These are phyloP conservation scores for Sisymbrium irio DNA, from an alignment of 345 rosid species.

Conservation along the genomic window DNA sequence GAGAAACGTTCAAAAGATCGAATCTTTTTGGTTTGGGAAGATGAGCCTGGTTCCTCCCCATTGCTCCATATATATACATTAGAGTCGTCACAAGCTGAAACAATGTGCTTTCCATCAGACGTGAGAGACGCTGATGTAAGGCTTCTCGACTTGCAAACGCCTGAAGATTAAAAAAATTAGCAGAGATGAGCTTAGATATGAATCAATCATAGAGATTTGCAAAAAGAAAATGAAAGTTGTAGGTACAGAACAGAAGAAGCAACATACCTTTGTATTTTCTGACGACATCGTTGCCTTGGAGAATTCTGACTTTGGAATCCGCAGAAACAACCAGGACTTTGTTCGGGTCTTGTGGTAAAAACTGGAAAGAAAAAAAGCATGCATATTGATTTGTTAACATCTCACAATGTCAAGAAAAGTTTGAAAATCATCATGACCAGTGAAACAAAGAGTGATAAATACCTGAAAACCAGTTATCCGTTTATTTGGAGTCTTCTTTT, in stretches of 20 bases:
- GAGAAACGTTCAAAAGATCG: slow-evolving; percentile 72
- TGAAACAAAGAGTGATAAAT: not conserved
- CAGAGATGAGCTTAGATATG: slow-evolving; percentile 8
- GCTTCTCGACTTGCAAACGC: slow-evolving; percentile 51
- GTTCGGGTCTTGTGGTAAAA: slow-evolving; percentile 63
- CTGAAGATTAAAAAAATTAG: slow-evolving; percentile 28
- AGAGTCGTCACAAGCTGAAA: slow-evolving; percentile 79
- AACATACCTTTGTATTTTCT: slow-evolving; percentile 65
- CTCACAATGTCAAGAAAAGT: slow-evolving; percentile 7
- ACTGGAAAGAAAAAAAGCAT: slow-evolving; percentile 40
- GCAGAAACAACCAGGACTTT: slow-evolving; percentile 81
- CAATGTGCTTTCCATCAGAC: slow-evolving; percentile 70
- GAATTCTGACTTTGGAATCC: slow-evolving; percentile 81
- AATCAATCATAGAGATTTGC: not conserved
- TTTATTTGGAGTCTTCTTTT: slow-evolving; percentile 68
- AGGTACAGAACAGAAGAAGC: not conserved
- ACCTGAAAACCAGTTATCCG: slow-evolving; percentile 84
- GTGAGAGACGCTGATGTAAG: slow-evolving; percentile 62
- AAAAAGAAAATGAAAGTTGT: not conserved
- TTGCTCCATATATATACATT: slow-evolving; percentile 71
- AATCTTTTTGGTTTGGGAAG: slow-evolving; percentile 44
- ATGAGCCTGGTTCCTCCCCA: slow-evolving; percentile 28
- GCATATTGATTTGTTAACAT: not conserved
- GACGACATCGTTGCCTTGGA: slow-evolving; percentile 62
- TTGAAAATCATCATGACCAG: not conserved